A percentile compares a stretch with the other conserved stretches of the same genome.
These are phyloP conservation scores for Stephania japonica DNA, from an alignment of 164 flowering plant genomes.

Conservation along the genomic window DNA sequence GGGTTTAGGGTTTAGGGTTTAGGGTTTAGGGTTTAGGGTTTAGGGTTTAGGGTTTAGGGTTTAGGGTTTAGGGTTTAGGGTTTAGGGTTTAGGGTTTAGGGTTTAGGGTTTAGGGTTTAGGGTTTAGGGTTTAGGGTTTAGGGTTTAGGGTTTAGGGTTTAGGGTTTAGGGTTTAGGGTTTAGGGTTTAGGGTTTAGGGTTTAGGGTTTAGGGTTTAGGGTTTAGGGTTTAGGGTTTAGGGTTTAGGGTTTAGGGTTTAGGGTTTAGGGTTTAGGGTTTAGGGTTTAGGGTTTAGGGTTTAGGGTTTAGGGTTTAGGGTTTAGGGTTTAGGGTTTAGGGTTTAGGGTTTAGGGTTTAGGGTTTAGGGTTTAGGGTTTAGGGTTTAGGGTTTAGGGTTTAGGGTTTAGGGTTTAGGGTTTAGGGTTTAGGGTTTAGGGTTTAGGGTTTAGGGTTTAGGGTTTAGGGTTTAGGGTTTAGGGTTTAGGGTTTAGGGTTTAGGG, in stretches of 20 bases:
- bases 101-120: slow-evolving; percentile 9
- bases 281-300: not conserved
- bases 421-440: slow-evolving; percentile 11
- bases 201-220: slow-evolving; percentile 9
- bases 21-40: slow-evolving; percentile 5
- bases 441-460: too few species aligned
- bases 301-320: slow-evolving; percentile 12
- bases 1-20: slow-evolving; percentile 8
- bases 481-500: slow-evolving; percentile 10
- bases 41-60: slow-evolving; percentile 1
- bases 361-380: slow-evolving; percentile 6
- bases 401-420: slow-evolving; percentile 5
- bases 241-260: slow-evolving; percentile 5
- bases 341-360: slow-evolving; percentile 9
- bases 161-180: slow-evolving; percentile 13
- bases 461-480: slow-evolving; percentile 11
- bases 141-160: too few species aligned
- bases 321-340: slow-evolving; percentile 14
- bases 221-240: slow-evolving; percentile 13
- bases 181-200: slow-evolving; percentile 10
- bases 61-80: slow-evolving; percentile 3
- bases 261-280: not conserved
- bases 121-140: slow-evolving; percentile 12
- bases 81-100: slow-evolving; percentile 11
- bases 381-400: too few species aligned